Base-by-base conservation (phyloP, 2,329 filamentous ascomycete genomes). In the Aspergillus neotritici region DNA sequence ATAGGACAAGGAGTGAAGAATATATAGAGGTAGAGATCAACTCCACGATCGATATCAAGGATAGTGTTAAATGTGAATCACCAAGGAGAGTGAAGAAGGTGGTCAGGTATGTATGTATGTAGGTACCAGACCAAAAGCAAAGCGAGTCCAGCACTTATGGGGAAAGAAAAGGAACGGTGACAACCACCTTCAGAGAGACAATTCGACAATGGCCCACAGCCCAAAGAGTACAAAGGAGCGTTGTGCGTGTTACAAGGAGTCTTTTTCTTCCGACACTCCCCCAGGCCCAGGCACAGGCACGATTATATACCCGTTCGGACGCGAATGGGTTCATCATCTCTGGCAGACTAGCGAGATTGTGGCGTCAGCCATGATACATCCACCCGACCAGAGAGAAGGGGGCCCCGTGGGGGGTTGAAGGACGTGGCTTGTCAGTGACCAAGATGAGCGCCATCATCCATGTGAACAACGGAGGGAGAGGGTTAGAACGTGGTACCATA, bases 331-430 rank as follows among this genome's bases (percentile, higher is more conserved):
- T 9, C 21, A 8, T 9, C 21, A 9, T 25, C 7, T 25, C 21
- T 25, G 21, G 36, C 16, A 17, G 34, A 38, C 34, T 41, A 43
- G 40, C 31, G 38, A 43, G 17, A 36, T 25, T 10, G 50, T 52
- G 46, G 50, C 52, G 50, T 48, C 51, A 44, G 52, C 44, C 49
- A 53, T 43, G 43, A 49, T 53, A 39, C 49, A 53, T 37, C 53
- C 58, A 62, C 52, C 58, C 31, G 60, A 61, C 53, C 48, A 39
- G 50, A 46, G 52, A 53, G 54, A 52, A 52, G 44, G 54, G 54
- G 52, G 40, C 25, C 6, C 34, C 31, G 10, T 31, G 41, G 15
- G 12, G 4, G 11, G 16, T 17, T 5, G 31, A 42, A 34, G 12
- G 28, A 38, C 21, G 16, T 28, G 17, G 31, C 14, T 13, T 30